Percentiles rank a stretch among this genome's conserved stretches.
These are phyloP conservation scores for Hemerocallis citrina DNA, from an alignment of 106 monocot species.

Conservation along the genomic window DNA sequence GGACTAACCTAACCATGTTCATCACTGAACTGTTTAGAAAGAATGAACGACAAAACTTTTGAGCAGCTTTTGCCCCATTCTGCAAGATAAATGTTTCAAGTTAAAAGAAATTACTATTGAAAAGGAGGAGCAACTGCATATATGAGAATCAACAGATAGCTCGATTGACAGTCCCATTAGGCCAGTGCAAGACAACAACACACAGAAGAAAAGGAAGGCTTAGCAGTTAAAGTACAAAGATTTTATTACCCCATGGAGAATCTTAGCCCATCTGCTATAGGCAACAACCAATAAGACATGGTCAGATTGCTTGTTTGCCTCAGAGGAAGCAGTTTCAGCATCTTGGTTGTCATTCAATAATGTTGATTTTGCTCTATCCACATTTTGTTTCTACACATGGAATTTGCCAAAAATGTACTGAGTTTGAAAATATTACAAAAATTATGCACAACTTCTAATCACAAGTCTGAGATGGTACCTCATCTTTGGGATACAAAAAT, in stretches of 20 bases:
- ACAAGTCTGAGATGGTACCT: constrained; percentile 33
- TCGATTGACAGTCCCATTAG: not conserved
- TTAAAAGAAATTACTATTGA: not conserved
- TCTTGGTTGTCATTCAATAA: constrained; percentile 41
- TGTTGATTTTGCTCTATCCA: constrained; percentile 65
- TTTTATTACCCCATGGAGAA: constrained; percentile 52
- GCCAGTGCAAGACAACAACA: not conserved
- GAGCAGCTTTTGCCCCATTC: constrained; percentile 82
- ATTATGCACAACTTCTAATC: not conserved
- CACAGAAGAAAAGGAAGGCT: not conserved
- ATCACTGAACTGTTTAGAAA: constrained; percentile 86
- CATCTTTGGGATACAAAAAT: constrained; percentile 87
- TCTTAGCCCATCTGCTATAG: constrained; percentile 72
- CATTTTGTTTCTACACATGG: constrained; percentile 73
- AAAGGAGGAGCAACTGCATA: not conserved
- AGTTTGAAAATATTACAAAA: not conserved
- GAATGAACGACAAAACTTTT: constrained; percentile 75
- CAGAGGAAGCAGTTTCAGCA: constrained; percentile 27
- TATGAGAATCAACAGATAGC: too few species aligned
- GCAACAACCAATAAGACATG: constrained; percentile 80
- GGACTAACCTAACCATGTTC: constrained; percentile 81
- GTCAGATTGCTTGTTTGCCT: constrained; percentile 55
- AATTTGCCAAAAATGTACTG: constrained; percentile 1
- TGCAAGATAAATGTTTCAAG: constrained; percentile 28
- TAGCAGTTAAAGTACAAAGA: not conserved